Evolutionary conservation across 2,329 filamentous ascomycete genomes (phyloP).

Genomic region (Penicillium sp.): DNA sequence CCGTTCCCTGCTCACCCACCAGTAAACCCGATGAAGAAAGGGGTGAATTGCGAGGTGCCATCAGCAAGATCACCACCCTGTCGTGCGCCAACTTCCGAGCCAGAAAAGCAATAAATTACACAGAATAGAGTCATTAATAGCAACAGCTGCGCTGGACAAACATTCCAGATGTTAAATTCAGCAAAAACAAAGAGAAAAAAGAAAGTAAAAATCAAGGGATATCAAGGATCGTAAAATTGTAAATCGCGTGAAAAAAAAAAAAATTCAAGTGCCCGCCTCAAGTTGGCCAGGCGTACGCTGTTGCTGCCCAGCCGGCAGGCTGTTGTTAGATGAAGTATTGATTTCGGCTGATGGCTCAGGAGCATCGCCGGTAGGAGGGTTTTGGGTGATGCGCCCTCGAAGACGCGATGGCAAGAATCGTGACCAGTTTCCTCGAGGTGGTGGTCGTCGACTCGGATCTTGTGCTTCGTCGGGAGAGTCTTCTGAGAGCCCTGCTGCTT

Average conservation of each 20-base stretch:
- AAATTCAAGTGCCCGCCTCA: conserved; percentile 24
- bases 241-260: neutral
- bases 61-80: neutral
- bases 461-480: conserved; percentile 4
- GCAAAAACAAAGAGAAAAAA: conserved; percentile 4
- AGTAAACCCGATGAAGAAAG: neutral
- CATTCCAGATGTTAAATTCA: conserved; percentile 33
- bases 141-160: conserved; percentile 18
- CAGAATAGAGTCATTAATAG: conserved; percentile 25
- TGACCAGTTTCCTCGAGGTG: conserved; percentile 17
- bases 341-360: conserved; percentile 1
- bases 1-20: neutral
- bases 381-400: conserved; percentile 10
- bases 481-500: conserved; percentile 7
- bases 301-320: conserved; percentile 14
- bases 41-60: neutral
- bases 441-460: neutral
- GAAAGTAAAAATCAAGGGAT: neutral
- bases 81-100: neutral
- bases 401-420: conserved; percentile 25
- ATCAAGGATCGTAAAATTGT: conserved; percentile 1
- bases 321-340: conserved; percentile 1
- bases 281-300: conserved; percentile 27
- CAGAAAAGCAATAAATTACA: conserved; percentile 26
- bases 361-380: neutral